These are phyloP conservation scores for Solanum arcanum DNA, from an alignment of 257 asterid species.

Conservation along the genomic window DNA sequence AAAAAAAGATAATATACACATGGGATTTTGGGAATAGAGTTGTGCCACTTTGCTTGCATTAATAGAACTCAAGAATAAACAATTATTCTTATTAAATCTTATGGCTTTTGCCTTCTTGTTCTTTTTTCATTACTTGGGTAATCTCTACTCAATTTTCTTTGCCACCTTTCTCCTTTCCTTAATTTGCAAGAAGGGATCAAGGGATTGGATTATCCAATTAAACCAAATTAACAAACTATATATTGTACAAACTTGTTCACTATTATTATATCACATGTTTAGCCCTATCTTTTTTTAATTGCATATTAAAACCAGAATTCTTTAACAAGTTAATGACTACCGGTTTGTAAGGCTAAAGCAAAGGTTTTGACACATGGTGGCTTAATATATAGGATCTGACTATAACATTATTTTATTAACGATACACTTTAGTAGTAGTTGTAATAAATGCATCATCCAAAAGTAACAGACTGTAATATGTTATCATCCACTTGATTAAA, in stretches of 20 bases:
- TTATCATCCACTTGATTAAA: neutral
- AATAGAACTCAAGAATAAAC: neutral
- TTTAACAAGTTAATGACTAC: neutral
- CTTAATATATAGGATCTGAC: neutral
- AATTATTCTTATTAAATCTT: neutral
- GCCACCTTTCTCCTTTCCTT: neutral
- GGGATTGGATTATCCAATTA: neutral
- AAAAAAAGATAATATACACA: neutral
- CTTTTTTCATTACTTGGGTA: neutral
- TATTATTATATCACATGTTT: neutral
- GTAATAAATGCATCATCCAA: neutral
- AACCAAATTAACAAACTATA: neutral
- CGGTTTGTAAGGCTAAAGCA: neutral
- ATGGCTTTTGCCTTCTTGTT: neutral
- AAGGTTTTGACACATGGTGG: neutral
- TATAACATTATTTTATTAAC: neutral
- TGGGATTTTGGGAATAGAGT: neutral
- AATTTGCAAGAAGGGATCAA: neutral
- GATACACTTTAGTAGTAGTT: neutral
- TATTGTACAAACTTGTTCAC: neutral
- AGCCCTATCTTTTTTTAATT: neutral
- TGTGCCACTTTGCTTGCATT: neutral
- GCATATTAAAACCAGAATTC: neutral
- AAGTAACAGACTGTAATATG: neutral
- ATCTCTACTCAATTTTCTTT: neutral